phyloP scores from a whole-genome alignment of 1,139 yeast genomes.

The Zygotorulaspora mrakii region DNA sequence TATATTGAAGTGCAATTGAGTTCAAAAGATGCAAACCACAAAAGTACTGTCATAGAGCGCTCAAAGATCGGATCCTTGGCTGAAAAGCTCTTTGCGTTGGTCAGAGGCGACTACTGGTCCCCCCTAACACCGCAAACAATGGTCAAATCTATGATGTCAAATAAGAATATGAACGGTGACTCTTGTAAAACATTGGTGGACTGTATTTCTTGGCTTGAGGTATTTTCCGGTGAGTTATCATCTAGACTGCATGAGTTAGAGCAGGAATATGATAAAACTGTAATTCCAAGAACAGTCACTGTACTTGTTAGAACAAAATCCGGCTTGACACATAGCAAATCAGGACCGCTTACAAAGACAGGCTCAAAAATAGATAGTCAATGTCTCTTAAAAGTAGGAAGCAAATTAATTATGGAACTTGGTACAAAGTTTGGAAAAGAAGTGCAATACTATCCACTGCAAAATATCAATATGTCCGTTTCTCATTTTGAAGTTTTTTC shows the following conservation, averaged over 20 bases:
- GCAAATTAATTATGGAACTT: constrained; percentile 41
- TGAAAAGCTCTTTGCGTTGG: constrained; percentile 55
- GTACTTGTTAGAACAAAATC: constrained; percentile 36
- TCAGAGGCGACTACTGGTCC: constrained; percentile 56
- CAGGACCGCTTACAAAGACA: constrained; percentile 22
- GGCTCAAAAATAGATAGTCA: constrained; percentile 19
- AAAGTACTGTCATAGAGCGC: constrained; percentile 33
- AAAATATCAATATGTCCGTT: constrained; percentile 48
- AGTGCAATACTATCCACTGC: constrained; percentile 45
- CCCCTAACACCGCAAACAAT: constrained; percentile 57
- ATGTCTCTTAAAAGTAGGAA: constrained; percentile 42
- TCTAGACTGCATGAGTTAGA: constrained; percentile 70
- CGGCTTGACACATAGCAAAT: constrained; percentile 38
- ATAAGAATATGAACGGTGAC: constrained; percentile 67
- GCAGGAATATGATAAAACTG: constrained; percentile 51
- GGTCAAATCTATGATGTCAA: constrained; percentile 83
- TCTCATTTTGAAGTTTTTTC: constrained; percentile 50
- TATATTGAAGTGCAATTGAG: constrained; percentile 24
- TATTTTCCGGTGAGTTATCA: constrained; percentile 74
- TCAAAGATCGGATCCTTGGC: constrained; percentile 38
- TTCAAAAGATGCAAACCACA: constrained; percentile 18
- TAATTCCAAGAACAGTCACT: constrained; percentile 53
- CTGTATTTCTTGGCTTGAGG: constrained; percentile 73
- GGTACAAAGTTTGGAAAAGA: constrained; percentile 35
- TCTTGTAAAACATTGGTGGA: constrained; percentile 56